Evolutionary conservation across 345 rosid species (phyloP).

Genomic region (Lepidium didymum): DNA sequence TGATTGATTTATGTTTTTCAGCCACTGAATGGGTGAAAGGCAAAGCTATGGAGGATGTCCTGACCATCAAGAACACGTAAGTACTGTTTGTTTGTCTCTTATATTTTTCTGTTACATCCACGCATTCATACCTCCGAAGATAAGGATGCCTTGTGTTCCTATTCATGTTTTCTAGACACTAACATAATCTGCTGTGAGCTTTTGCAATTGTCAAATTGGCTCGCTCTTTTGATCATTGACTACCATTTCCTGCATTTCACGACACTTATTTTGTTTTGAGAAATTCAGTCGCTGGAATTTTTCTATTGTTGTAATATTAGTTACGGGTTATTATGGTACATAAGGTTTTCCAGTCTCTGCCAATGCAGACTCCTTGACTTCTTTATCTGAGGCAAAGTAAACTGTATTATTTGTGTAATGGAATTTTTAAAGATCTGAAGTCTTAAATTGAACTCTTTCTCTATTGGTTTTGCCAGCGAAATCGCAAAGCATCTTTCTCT

Average conservation of each 20-base stretch:
- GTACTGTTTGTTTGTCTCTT: conserved; percentile 15
- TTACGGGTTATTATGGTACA: background rate
- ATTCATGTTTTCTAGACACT: background rate
- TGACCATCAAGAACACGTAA: conserved; percentile 92
- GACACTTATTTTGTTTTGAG: background rate
- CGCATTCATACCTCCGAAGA: background rate
- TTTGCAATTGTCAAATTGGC: background rate
- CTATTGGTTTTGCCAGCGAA: conserved; percentile 38
- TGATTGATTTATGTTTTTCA: conserved; percentile 19
- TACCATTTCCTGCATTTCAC: background rate
- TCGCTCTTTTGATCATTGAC: background rate
- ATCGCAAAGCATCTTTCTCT: conserved; percentile 97
- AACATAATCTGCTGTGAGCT: background rate
- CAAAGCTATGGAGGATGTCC: conserved; percentile 79
- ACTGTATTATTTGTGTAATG: background rate
- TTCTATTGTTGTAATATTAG: background rate
- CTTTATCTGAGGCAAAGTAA: background rate
- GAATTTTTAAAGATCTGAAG: background rate
- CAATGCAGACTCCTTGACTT: background rate
- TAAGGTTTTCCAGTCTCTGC: background rate
- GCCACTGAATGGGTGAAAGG: conserved; percentile 99
- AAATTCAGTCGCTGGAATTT: background rate
- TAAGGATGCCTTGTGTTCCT: background rate
- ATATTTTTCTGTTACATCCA: background rate
- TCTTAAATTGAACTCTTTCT: background rate